Conservation (phyloP, 1,139 yeast species). For the Casaregolazyma suthepensis region DNA sequence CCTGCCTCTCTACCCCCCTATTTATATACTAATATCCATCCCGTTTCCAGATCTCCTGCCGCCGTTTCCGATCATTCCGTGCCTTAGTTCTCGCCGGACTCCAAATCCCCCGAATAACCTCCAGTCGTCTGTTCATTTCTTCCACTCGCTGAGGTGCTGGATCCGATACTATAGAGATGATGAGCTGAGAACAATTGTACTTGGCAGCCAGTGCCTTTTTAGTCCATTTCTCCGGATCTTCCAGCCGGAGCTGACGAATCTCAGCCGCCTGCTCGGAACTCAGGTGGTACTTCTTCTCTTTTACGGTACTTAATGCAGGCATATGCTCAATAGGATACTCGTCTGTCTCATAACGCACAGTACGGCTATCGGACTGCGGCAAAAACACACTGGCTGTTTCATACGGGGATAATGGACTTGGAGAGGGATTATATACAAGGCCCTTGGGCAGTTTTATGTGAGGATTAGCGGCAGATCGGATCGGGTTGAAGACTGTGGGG, state of each 20-base stretch:
- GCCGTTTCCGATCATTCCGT: conserved; percentile 48
- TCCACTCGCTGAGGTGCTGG: conserved; percentile 36
- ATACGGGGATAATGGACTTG: conserved; percentile 47
- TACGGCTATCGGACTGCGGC: conserved; percentile 60
- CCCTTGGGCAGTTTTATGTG: conserved; percentile 36
- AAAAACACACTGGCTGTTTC: conserved; percentile 69
- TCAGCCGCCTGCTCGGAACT: conserved; percentile 56
- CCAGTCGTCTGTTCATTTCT: conserved; percentile 43
- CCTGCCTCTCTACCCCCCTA: background rate
- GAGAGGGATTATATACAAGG: conserved; percentile 38
- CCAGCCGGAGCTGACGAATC: conserved; percentile 53
- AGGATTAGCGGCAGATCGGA: conserved; percentile 38
- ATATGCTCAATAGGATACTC: conserved; percentile 28
- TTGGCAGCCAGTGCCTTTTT: conserved; percentile 60
- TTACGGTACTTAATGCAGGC: conserved; percentile 32
- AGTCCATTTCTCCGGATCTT: conserved; percentile 62
- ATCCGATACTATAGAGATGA: conserved; percentile 48
- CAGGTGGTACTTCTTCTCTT: conserved; percentile 51
- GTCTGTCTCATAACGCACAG: conserved; percentile 27
- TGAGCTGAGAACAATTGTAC: conserved; percentile 51
- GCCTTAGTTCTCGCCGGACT: conserved; percentile 41
- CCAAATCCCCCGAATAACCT: conserved; percentile 44
- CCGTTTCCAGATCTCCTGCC: conserved; percentile 58
- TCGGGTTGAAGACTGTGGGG: conserved; percentile 38
- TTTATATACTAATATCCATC: conserved; percentile 38